Evolutionary conservation across 1,139 yeast species (phyloP).

Genomic region (Pneumocystis oryctolagi): DNA sequence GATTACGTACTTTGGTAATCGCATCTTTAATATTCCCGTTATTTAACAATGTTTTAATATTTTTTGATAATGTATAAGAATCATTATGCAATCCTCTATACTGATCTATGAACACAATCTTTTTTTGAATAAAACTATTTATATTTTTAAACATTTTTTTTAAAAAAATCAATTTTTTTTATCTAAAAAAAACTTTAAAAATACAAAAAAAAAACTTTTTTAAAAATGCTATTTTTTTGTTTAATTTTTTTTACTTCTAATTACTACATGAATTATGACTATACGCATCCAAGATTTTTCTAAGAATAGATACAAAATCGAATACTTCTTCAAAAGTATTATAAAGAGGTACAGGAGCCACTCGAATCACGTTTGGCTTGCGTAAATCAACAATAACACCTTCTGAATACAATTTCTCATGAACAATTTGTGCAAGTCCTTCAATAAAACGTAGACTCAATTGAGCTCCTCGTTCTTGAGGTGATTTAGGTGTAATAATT

Average conservation of each 20-base stretch:
- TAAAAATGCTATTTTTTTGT: neutral
- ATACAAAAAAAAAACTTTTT: too few species aligned
- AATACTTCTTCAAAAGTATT: slow-evolving; percentile 57
- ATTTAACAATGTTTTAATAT: neutral
- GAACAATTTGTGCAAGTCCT: slow-evolving; percentile 52
- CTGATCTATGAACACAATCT: neutral
- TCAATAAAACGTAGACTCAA: slow-evolving; percentile 50
- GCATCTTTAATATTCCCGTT: slow-evolving; percentile 1
- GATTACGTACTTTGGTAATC: neutral
- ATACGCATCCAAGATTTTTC: slow-evolving; percentile 26
- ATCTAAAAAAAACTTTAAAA: neutral
- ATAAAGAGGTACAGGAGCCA: slow-evolving; percentile 75
- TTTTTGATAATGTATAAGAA: neutral
- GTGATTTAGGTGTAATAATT: slow-evolving; percentile 55
- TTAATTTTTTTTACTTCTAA: neutral
- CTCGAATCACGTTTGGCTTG: slow-evolving; percentile 70
- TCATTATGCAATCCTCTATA: neutral
- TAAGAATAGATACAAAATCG: slow-evolving; percentile 33
- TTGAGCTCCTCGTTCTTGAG: slow-evolving; percentile 61
- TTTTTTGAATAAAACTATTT: neutral
- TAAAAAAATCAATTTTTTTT: neutral
- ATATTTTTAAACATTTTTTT: neutral
- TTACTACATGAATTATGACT: neutral
- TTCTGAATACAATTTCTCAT: slow-evolving; percentile 31
- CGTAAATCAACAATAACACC: slow-evolving; percentile 81